Base-by-base conservation (phyloP, 1,139 yeast genomes). In the Magnusiomyces suaveolens region DNA sequence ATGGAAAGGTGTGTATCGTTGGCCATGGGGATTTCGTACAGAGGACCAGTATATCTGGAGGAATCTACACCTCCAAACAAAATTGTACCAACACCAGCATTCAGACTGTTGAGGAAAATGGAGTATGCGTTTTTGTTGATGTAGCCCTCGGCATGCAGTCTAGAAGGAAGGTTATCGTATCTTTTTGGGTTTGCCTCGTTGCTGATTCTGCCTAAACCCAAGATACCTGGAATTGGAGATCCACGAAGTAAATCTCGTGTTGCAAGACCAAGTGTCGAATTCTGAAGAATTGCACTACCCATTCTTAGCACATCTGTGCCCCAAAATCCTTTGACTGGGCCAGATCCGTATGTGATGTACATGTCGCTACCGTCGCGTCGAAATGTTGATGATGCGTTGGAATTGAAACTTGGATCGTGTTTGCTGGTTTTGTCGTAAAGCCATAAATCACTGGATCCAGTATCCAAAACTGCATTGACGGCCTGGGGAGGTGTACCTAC, bases 291-390 rank as follows among this genome's bases (percentile, higher is more conserved):
- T 3, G 74, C 70, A 16, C 70, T 74, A 55, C 75, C 74, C 54
- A 82, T 61, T 2, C 60, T 57, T 32, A 82, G 68, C 43, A 69
- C 67, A 62, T 84, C 92, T 52, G 71, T 70, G 52, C 82, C 86
- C 81, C 82, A 83, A 48, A 72, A 63, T 48, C 94, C 92, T 3
- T 59, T 56, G 1, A 90, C 89, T 12, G 62, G 58, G 2, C 68
- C 68, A 0, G 62, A 57, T 4, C 66, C 66, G 48, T 65, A 65
- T 25, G 54, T 39, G 50, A 65, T 64, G 29, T 54, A 54, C 50
- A 65, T 60, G 20, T 56, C 57, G 20, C 60, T 52, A 29, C 56
- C 56, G 50, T 59, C 55, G 48, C 38, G 54, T 16, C 56, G 56
- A 51, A 58, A 63, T 3, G 63, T 57, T 4, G 64, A 57, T 3